Evolutionary conservation across 306 rosid genomes (phyloP), one percentile per base, ranked within the genome.

Genomic region (Macrotyloma uniflorum): DNA sequence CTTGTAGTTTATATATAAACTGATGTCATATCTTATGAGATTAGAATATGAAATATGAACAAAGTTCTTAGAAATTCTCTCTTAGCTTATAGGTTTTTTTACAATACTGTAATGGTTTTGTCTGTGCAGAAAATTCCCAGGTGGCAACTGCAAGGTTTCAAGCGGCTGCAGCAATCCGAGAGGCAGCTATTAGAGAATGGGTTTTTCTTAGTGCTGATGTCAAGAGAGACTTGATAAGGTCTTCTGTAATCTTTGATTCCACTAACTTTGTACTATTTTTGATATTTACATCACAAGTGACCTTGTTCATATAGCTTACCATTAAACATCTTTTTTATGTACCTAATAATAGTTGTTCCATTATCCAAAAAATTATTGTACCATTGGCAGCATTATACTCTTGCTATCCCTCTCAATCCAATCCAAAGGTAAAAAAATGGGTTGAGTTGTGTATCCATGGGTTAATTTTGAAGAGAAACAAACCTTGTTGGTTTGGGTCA

Each of bases 171-270:
- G 97, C 98, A 65, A 89, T 94, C 67, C 84, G 88, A 83, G 92
- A 88, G 85, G 98, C 98, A 67, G 98, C 98, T 70, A 82, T 94
- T 57, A 89, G 98, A 82, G 98, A 94, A 88, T 94, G 98, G 97
- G 81, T 87, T 87, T 86, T 85, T 57, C 94, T 94, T 79, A 79
- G 82, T 45, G 69, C 88, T 72, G 92, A 94, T 83, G 89, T 83
- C 72, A 94, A 88, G 83, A 90, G 84, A 87, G 84, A 73, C 85
- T 86, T 94, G 91, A 91, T 92, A 75, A 90, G 97, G 98, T 94
- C 67, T 78, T 53, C 55, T 58, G 11, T 33, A 54, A 70, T 61
- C 59, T 70, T 66, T 42, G 51, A 19, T 55, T 64, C n/a, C 74
- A 23, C 23, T 4, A 63, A 19, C 38, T 26, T 26, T 23, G 79